Evolutionary conservation across 2,329 filamentous ascomycete genomes (phyloP).

Genomic region (Boeremia exigua): DNA sequence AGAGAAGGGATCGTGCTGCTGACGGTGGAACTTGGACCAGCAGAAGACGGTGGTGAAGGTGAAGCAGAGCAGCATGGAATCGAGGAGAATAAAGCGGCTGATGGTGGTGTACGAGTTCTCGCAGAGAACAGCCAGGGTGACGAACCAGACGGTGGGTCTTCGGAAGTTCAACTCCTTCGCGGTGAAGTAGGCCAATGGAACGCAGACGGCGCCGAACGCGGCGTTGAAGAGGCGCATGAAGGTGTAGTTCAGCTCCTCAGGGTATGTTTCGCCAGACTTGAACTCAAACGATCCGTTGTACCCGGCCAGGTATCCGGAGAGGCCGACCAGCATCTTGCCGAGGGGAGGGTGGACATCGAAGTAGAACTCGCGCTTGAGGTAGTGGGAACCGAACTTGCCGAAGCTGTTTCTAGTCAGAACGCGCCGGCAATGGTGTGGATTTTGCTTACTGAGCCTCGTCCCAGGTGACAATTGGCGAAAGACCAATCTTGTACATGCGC

Average conservation of each 20-base stretch:
- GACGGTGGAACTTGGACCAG: slow-evolving; percentile 95
- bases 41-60: slow-evolving; percentile 97
- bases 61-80: slow-evolving; percentile 98
- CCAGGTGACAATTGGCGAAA: slow-evolving; percentile 76
- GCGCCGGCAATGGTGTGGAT: neutral
- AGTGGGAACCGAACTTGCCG: slow-evolving; percentile 98
- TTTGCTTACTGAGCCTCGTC: slow-evolving; percentile 73
- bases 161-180: slow-evolving; percentile 88
- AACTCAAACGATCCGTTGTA: slow-evolving; percentile 99
- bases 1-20: slow-evolving; percentile 85
- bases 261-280: slow-evolving; percentile 97
- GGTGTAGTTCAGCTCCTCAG: slow-evolving; percentile 91
- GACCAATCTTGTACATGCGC: slow-evolving; percentile 70
- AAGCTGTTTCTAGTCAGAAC: slow-evolving; percentile 63
- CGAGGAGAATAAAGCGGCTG: slow-evolving; percentile 95
- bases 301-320: slow-evolving; percentile 93
- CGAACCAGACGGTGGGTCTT: slow-evolving; percentile 88
- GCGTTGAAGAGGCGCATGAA: slow-evolving; percentile 99
- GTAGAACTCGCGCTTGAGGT: slow-evolving; percentile 99
- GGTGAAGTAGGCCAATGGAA: slow-evolving; percentile 94
- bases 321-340: slow-evolving; percentile 96
- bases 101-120: slow-evolving; percentile 99
- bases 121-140: slow-evolving; percentile 95
- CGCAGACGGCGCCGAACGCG: slow-evolving; percentile 88
- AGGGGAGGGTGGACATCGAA: slow-evolving; percentile 96